Evolutionary conservation across 1,284 basidiomycete genomes (phyloP), one percentile per base, ranked within the genome.

Genomic region (Puccinia triticina): DNA sequence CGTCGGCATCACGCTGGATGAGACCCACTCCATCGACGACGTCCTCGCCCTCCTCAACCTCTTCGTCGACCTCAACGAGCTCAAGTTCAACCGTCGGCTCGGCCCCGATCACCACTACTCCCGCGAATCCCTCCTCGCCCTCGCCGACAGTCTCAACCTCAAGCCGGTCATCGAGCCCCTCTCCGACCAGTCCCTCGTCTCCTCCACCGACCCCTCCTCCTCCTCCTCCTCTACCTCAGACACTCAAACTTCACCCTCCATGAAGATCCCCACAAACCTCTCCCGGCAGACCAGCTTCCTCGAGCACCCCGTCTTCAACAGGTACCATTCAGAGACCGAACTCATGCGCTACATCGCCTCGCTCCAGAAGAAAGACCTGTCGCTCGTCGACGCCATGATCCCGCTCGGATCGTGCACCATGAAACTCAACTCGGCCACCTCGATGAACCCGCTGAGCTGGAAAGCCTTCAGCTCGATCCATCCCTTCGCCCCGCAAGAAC

Each of bases 351-450:
- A 82, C 48, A 82, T 82, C n/a, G 34, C 74, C 26, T 98, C 88
- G 94, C 91, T 99, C 69, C 94, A 96, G 85, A 92, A 92, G 81
- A 98, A 98, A 89, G 96, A 99, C 87, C 91, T 98, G 82, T 94
- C 94, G 46, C 92, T 99, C 50, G 93, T 94, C 8, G 96, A 99
- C 87, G 92, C 94, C 57, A 98, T 98, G 95, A 98, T 98, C 85
- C 93, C 97, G 5, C 91, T 99, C 18, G 96, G 96, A 81, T 96
- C 86, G 46, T 88, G 80, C n/a, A 82, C 80, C 16, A 97, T 96
- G 95, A 96, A 98, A 89, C 90, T 98, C 84, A 98, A 98, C 89
- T 95, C 94, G 86, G 96, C 94, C 21, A 95, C 94, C 71, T 96
- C 94, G 84, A 98, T 99, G 96, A 93, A 93, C 80, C 95, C 96